A percentile compares a stretch with the other conserved stretches of the same genome.
Conservation (phyloP, 495 filamentous ascomycete species). For the Talaromyces nanjingensis region DNA sequence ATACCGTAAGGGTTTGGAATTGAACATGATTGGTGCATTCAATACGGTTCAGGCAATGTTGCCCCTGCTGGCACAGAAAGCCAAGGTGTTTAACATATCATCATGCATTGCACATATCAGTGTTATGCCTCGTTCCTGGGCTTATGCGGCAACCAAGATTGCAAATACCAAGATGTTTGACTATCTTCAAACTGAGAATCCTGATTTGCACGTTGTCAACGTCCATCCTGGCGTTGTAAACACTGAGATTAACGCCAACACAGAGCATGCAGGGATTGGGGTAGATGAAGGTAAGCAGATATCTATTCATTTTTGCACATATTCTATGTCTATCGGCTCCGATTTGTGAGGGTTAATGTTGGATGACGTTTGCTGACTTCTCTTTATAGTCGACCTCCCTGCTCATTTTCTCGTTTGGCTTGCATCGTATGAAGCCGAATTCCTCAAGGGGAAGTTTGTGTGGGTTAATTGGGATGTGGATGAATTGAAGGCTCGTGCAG, state of each 20-base stretch:
- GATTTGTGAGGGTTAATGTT: no score
- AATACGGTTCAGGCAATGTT: neutral
- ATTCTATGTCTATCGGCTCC: no score
- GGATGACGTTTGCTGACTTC: neutral
- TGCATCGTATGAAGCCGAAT: conserved; percentile 28
- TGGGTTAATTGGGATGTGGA: conserved; percentile 43
- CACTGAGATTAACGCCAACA: conserved; percentile 25
- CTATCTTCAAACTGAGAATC: conserved; percentile 17
- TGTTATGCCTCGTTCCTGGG: neutral
- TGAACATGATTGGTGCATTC: neutral
- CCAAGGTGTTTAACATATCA: neutral
- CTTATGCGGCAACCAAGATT: neutral
- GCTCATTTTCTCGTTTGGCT: conserved; percentile 29
- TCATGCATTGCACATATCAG: neutral
- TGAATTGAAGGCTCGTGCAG: conserved; percentile 48
- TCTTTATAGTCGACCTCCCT: conserved; percentile 4
- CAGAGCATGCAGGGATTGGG: neutral
- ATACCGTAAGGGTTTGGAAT: neutral
- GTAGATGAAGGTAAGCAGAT: neutral
- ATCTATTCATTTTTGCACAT: neutral
- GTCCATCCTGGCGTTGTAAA: conserved; percentile 39
- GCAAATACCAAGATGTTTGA: neutral
- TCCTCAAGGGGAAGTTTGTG: conserved; percentile 37
- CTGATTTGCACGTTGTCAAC: conserved; percentile 33
- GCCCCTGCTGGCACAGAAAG: neutral